Conservation (phyloP, 2,329 filamentous ascomycete genomes). For the Fusarium pseudocircinatum region DNA sequence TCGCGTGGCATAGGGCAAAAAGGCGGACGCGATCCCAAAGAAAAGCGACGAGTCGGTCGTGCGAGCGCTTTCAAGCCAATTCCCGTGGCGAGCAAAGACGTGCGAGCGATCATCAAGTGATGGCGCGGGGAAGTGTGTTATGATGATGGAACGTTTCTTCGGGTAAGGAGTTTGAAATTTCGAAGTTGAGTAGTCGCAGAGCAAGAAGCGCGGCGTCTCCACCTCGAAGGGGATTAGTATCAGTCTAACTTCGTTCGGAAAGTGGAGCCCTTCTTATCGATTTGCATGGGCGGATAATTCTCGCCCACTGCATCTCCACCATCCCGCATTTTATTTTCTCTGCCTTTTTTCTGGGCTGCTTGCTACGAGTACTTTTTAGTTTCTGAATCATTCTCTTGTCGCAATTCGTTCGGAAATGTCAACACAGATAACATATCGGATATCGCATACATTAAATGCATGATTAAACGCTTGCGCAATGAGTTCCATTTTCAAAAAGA, state of each 20-base stretch:
- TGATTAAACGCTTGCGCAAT: constrained; percentile 54
- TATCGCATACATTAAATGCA: constrained; percentile 26
- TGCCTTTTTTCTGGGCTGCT: constrained; percentile 39
- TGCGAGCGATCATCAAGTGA: constrained; percentile 50
- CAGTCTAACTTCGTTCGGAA: constrained; percentile 45
- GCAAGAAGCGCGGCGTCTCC: constrained; percentile 46
- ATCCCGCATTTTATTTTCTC: constrained; percentile 47
- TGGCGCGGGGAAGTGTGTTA: constrained; percentile 45
- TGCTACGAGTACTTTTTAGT: constrained; percentile 34
- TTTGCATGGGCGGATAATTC: constrained; percentile 48
- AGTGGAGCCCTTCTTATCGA: constrained; percentile 45
- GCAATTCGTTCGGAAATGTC: constrained; percentile 26
- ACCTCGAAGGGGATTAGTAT: constrained; percentile 43
- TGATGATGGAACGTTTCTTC: constrained; percentile 49
- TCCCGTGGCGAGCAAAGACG: constrained; percentile 47
- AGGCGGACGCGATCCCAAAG: constrained; percentile 53
- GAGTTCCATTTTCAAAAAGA: constrained; percentile 76
- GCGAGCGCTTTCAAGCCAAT: constrained; percentile 47
- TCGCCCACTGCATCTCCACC: constrained; percentile 40
- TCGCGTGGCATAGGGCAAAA: constrained; percentile 48
- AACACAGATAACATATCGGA: constrained; percentile 12
- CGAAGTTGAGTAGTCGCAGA: constrained; percentile 54
- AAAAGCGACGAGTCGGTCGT: constrained; percentile 43
- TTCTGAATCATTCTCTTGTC: constrained; percentile 7
- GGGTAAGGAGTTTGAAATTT: constrained; percentile 57